Evolutionary conservation across 2,329 filamentous ascomycete genomes (phyloP), one percentile per base, ranked within the genome.

Genomic region (Paecilomyces dactylethromorphus): DNA sequence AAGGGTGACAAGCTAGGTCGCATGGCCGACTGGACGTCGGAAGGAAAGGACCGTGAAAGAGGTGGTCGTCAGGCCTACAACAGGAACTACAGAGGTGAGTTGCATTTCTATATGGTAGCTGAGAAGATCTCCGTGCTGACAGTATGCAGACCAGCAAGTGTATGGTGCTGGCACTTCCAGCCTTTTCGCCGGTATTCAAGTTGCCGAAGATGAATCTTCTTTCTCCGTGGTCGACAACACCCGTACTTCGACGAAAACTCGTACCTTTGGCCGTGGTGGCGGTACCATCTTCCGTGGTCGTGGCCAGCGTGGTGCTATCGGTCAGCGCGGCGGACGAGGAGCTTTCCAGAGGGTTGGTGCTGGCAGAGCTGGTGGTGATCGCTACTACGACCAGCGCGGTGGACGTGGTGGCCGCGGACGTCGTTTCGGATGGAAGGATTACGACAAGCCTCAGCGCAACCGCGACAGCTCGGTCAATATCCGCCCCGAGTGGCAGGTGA

Each of bases 201-300:
- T 88, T 61, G 90, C 91, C 73, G 94, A 97, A 79, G 94, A 99
- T 77, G 94, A 99, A 79, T 92, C 91, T 62, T 91, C 89, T 64
- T 99, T 99, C 86, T 97, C 93, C 68, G 91, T 99, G 58, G 94
- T 99, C 73, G 96, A 95, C 81, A 96, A 96, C 79, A 90, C 89
- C 64, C 87, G 92, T 76, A 91, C 95, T 70, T 89, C 90, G 15
- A 83, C 87, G 64, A 94, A 96, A 81, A 85, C 88, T 58, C 85
- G 93, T 71, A 83, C 82, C 32, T 99, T 94, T 74, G 87, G 85
- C 58, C 87, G 92, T 66, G 90, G 94, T 60, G 92, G 93, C 65
- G 91, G 91, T 67, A 88, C 92, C 67, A 92, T 97, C 74, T 94
- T 94, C 76, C 88, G 93, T 65, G 88, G 88, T 56, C 85, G 87